phyloP scores from a whole-genome alignment of 2,329 filamentous ascomycete species.

The Fusarium pseudograminearum region DNA sequence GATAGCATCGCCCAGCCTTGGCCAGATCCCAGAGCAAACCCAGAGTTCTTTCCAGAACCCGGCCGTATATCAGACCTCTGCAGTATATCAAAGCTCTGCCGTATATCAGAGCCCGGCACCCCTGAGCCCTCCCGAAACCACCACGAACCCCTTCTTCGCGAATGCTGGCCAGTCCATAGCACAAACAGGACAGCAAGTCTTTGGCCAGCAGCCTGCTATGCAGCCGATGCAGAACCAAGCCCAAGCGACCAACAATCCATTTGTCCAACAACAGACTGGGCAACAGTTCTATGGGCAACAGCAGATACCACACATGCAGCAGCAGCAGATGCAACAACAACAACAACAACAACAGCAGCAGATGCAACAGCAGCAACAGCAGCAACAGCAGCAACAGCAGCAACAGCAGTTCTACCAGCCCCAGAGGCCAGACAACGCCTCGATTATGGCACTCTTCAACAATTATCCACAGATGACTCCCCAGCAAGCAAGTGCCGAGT shows the following conservation, averaged over 20 bases:
- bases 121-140: conserved; percentile 44
- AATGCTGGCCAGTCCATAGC: conserved; percentile 46
- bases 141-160: conserved; percentile 56
- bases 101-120: conserved; percentile 53
- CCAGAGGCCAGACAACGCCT: conserved; percentile 73
- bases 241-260: conserved; percentile 42
- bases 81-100: conserved; percentile 50
- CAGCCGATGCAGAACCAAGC: conserved; percentile 39
- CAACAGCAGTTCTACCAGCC: conserved; percentile 56
- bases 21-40: conserved; percentile 65
- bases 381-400: conserved; percentile 46
- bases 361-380: conserved; percentile 48
- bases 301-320: conserved; percentile 42
- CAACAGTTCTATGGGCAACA: conserved; percentile 44
- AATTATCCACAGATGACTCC: conserved; percentile 68
- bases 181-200: conserved; percentile 45
- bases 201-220: conserved; percentile 43
- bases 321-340: conserved; percentile 43
- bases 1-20: conserved; percentile 63
- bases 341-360: conserved; percentile 49
- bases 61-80: conserved; percentile 47
- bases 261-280: conserved; percentile 45
- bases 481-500: conserved; percentile 51
- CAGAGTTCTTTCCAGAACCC: conserved; percentile 58
- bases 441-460: conserved; percentile 81